A percentile compares a stretch with the other conserved stretches of the same genome.
Conservation (phyloP, 257 asterid species). For the Asclepias syriaca region DNA sequence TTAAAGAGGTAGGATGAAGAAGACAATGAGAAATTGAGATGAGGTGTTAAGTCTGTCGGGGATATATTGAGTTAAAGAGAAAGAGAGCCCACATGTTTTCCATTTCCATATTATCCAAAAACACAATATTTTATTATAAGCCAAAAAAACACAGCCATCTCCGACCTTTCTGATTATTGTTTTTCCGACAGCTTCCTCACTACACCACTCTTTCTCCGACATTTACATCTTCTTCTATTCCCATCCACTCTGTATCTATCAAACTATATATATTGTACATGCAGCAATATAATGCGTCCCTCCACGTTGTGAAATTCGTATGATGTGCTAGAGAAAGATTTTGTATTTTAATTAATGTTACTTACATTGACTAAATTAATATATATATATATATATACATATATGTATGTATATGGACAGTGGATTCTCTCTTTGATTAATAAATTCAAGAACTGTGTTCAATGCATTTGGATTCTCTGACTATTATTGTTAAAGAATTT, state of each 20-base stretch:
- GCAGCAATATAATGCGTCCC: neutral
- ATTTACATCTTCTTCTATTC: constrained; percentile 7
- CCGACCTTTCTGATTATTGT: constrained; percentile 13
- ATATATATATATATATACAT: too few species aligned
- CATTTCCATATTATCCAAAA: constrained; percentile 1
- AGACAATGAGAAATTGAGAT: constrained; percentile 9
- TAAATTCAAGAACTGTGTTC: neutral
- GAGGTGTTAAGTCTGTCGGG: constrained; percentile 18
- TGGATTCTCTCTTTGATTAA: neutral
- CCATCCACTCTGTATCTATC: neutral
- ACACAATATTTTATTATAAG: constrained; percentile 21
- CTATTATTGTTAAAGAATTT: too few species aligned
- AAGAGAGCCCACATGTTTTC: constrained; percentile 29
- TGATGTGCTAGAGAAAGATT: constrained; percentile 8
- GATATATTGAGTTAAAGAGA: constrained; percentile 9
- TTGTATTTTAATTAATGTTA: neutral
- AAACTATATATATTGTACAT: neutral
- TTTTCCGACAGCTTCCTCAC: constrained; percentile 35
- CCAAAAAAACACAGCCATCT: neutral
- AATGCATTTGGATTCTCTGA: neutral
- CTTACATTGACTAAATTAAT: neutral
- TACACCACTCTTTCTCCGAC: constrained; percentile 35
- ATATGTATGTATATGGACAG: neutral
- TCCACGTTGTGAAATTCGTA: neutral
- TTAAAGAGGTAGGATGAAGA: neutral